Evolutionary conservation across 352 stramenopile genomes (phyloP).

Genomic region (Phytophthora tubulina): DNA sequence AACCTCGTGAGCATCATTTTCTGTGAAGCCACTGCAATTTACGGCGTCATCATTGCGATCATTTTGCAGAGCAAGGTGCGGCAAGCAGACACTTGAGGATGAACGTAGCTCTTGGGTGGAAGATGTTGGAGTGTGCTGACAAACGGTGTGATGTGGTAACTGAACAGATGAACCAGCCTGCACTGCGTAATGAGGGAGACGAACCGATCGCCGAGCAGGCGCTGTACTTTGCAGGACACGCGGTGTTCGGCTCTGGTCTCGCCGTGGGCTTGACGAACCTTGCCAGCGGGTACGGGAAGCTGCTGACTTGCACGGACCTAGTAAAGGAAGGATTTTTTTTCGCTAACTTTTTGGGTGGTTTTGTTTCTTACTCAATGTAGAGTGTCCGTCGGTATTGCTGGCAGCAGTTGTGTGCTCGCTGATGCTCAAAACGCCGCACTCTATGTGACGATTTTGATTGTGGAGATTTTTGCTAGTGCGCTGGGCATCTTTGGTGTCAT

Average conservation of each 20-base stretch:
- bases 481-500: constrained; percentile 99
- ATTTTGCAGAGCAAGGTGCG: constrained; percentile 98
- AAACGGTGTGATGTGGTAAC: not conserved
- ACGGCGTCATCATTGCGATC: constrained; percentile 99
- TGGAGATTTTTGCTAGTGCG: constrained; percentile 99
- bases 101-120: not conserved
- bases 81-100: not conserved
- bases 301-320: not conserved
- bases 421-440: constrained; percentile 98
- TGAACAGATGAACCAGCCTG: constrained; percentile 80
- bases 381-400: constrained; percentile 98
- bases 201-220: constrained; percentile 77
- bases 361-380: constrained; percentile 47
- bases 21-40: constrained; percentile 99
- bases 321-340: not conserved
- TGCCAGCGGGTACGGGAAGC: constrained; percentile 82
- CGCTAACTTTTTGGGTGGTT: constrained; percentile 16
- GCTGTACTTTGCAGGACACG: constrained; percentile 98
- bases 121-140: constrained; percentile 8
- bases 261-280: constrained; percentile 99
- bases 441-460: constrained; percentile 99
- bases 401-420: constrained; percentile 97
- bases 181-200: constrained; percentile 64
- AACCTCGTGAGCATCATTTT: constrained; percentile 99
- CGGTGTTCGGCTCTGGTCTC: constrained; percentile 97